Conservation (phyloP, 345 rosid genomes). For the Toxicodendron radicans region DNA sequence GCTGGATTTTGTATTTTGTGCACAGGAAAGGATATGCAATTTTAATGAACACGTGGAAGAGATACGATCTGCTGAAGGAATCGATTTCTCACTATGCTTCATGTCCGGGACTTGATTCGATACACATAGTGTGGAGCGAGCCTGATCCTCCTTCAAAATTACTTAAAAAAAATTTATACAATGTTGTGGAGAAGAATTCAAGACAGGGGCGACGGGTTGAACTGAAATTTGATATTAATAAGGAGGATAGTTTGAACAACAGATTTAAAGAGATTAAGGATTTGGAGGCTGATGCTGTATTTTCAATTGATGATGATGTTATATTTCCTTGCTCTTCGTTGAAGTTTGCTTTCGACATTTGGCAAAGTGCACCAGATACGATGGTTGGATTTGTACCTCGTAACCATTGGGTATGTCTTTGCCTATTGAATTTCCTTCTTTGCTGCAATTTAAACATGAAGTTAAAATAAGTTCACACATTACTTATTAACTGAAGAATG, state of each 20-base stretch:
- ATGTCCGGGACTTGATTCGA: constrained; percentile 72
- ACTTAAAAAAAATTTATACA: constrained; percentile 51
- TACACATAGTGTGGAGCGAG: constrained; percentile 98
- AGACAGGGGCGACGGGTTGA: constrained; percentile 48
- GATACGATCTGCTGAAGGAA: constrained; percentile 84
- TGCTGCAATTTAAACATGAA: neutral
- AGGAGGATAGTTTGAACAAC: constrained; percentile 92
- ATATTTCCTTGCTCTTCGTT: constrained; percentile 85
- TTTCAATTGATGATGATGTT: constrained; percentile 89
- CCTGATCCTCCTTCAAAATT: constrained; percentile 85
- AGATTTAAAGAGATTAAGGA: constrained; percentile 81
- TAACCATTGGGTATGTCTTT: constrained; percentile 63
- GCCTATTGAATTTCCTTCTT: neutral
- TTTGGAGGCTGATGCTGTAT: constrained; percentile 80
- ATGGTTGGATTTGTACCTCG: constrained; percentile 99
- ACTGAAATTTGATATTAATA: constrained; percentile 68
- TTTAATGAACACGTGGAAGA: constrained; percentile 93
- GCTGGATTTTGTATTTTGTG: constrained; percentile 5
- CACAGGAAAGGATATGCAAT: constrained; percentile 81
- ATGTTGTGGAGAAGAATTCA: constrained; percentile 43
- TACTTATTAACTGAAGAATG: too few relatives aligned
- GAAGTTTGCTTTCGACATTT: constrained; percentile 84
- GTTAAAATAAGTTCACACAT: too few relatives aligned
- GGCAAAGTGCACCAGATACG: constrained; percentile 84
- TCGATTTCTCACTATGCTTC: constrained; percentile 79